A percentile compares a stretch with the other conserved stretches of the same genome.
Conservation (phyloP, 805 yeast species). For the Hemisphaericaspora nanyangensis region DNA sequence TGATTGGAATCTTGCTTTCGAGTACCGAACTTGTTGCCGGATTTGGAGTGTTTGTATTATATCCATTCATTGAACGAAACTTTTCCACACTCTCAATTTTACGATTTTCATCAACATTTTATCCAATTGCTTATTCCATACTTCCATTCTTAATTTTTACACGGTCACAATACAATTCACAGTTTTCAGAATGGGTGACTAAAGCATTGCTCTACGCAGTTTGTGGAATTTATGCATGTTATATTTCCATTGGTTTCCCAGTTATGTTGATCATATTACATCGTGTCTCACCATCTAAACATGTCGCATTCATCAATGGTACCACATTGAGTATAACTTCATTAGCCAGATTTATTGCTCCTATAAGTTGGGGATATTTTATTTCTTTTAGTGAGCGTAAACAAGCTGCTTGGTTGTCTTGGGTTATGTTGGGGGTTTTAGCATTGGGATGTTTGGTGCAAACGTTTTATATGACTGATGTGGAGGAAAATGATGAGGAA, state of each 20-base stretch:
- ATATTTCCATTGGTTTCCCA: conserved; percentile 40
- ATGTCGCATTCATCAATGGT: conserved; percentile 55
- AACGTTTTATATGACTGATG: conserved; percentile 19
- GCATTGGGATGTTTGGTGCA: conserved; percentile 17
- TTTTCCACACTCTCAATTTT: conserved; percentile 40
- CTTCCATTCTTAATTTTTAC: conserved; percentile 44
- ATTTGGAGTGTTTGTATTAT: conserved; percentile 41
- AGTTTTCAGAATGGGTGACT: conserved; percentile 14
- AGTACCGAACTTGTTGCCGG: conserved; percentile 49
- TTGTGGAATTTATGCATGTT: conserved; percentile 13
- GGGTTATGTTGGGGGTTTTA: conserved; percentile 24
- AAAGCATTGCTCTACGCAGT: conserved; percentile 13
- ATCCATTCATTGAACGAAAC: conserved; percentile 46
- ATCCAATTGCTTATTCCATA: conserved; percentile 38
- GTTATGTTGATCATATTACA: conserved; percentile 46
- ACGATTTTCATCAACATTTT: conserved; percentile 31
- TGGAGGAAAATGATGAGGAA: conserved; percentile 19
- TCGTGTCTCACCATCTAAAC: conserved; percentile 44
- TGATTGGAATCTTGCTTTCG: conserved; percentile 42
- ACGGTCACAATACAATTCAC: conserved; percentile 19
- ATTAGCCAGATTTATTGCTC: conserved; percentile 25
- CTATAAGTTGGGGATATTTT: conserved; percentile 25
- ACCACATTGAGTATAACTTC: conserved; percentile 44
- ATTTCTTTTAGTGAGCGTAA: conserved; percentile 23
- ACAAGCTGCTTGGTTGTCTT: conserved; percentile 21